Evolutionary conservation across 2,329 filamentous ascomycete genomes (phyloP), one percentile per base, ranked within the genome.

Genomic region (Orbilia oligospora): DNA sequence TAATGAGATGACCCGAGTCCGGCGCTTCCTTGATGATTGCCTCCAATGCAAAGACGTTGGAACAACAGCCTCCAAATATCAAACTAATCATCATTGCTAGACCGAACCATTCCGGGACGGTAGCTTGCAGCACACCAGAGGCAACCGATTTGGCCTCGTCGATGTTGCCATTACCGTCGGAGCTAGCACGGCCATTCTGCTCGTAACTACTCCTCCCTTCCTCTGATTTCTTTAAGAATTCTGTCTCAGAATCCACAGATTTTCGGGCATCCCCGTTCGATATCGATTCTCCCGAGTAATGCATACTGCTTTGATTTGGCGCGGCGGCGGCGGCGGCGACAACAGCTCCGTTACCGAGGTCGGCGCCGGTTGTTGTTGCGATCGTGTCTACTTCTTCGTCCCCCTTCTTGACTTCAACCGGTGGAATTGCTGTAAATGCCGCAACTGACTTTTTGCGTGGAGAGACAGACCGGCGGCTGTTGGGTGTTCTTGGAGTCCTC

Each of bases 21-120:
- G 94, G 91, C 84, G 97, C 93, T 83, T 93, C 91, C 80, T 96
- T 97, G 83, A 99, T 90, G 82, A 98, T 97, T 56, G 93, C 92
- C 85, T 99, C 96, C 71, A 99, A 88, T 48, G 95, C 93, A 85
- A 97, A 98, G n/a, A 97, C 94, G 88, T 97, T 97, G 41, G 93
- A 93, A 86, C 94, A 97, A 84, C 94, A 97, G 33, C 96, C 96
- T 65, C 96, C 96, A 84, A 99, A 97, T 76, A 99, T 98, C 81
- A 98, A 88, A 65, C 88, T 88, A 73, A 95, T 88, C 88, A 97
- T 97, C 72, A 88, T 87, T 22, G 87, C 86, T 55, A 91, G 86
- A 72, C 89, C 88, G 44, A 92, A 84, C 88, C 89, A 91, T 84
- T 88, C 87, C 36, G 89, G 88, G 75, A 91, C 65, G 12, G 81